Base-by-base conservation (phyloP, 1,139 yeast species). In the Sporopachydermia cereana region DNA sequence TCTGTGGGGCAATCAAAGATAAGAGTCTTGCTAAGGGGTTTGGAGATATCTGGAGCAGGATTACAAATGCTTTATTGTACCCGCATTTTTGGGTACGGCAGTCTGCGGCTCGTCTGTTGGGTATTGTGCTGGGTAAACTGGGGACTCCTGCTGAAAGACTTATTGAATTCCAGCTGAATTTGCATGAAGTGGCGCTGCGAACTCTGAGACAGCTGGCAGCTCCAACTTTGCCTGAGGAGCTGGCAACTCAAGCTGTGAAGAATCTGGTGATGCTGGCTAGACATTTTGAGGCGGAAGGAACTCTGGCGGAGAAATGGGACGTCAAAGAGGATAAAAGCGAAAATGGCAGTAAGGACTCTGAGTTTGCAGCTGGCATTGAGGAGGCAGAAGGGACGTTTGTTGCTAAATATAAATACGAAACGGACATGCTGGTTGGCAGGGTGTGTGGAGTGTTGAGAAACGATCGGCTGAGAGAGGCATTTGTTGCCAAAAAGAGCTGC, bases 31-130 rank as follows among this genome's bases (percentile, higher is more conserved):
- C 52, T 2, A 36, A 44, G 5, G 54, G 53, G 17, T 53, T 54
- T 49, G 67, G 61, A 31, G 43, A 42, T 1, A 53, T 74, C 12
- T 83, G 93, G 91, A 56, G 58, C 12, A 61, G 64, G 20, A 64
- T 83, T 3, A 68, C 77, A 24, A 72, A 71, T 12, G 65, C 78
- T 23, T 66, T 88, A 50, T 66, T 89, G 45, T 91, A 76, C 60
- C 96, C 96, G 2, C 97, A 89, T 60, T 72, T 94, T 0, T 89
- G 97, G 97, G 83, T 89, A 12, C 76, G 97, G 56, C 68, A 84
- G 47, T 67, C 76, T 3, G 66, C 94, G 0, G 67, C 82, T n/a
- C 69, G 89, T 45, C 66, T 86, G 43, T 60, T 79, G 36, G 78
- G 80, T 1, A 57, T 65, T 2, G 58, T 81, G 43, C 63, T 84